A percentile compares a stretch with the other conserved stretches of the same genome.
phyloP scores from a whole-genome alignment of 2,329 filamentous ascomycete species.

The Ophiosphaerella korrae region DNA sequence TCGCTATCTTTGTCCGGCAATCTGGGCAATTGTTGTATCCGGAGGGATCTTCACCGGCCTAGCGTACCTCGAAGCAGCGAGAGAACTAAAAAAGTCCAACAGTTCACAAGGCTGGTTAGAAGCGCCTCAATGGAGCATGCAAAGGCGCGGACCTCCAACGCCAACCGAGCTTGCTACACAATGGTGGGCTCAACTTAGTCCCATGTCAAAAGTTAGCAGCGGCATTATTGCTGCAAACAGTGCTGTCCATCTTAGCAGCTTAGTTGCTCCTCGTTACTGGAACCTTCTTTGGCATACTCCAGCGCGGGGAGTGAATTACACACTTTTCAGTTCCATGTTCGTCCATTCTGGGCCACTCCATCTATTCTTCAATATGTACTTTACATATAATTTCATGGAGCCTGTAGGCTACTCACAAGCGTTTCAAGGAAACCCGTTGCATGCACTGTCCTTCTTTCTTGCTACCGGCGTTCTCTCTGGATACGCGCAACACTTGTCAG shows the following conservation, averaged over 20 bases:
- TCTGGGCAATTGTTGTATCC: constrained; percentile 36
- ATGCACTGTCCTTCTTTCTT: constrained; percentile 38
- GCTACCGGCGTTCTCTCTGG: constrained; percentile 36
- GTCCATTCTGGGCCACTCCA: constrained; percentile 24
- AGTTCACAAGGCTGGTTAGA: constrained; percentile 18
- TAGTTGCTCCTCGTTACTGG: constrained; percentile 30
- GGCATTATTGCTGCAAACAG: constrained; percentile 38
- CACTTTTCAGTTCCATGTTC: constrained; percentile 37
- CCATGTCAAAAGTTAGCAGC: constrained; percentile 33
- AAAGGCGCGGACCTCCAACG: constrained; percentile 23
- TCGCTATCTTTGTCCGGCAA: constrained; percentile 33
- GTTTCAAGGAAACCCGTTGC: constrained; percentile 39
- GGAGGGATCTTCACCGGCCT: constrained; percentile 34
- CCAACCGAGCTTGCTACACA: constrained; percentile 33
- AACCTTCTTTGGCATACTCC: constrained; percentile 37
- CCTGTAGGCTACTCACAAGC: constrained; percentile 33
- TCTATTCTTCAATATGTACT: constrained; percentile 37
- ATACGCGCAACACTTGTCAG: constrained; percentile 37
- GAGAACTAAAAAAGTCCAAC: constrained; percentile 28
- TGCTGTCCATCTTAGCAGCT: constrained; percentile 32
- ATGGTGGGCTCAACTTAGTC: constrained; percentile 30
- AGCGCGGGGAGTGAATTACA: constrained; percentile 34
- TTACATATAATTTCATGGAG: constrained; percentile 37
- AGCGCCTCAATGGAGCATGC: constrained; percentile 21
- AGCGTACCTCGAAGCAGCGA: constrained; percentile 36